Conservation (phyloP, 352 stramenopile species). For the Phytophthora pistaciae region DNA sequence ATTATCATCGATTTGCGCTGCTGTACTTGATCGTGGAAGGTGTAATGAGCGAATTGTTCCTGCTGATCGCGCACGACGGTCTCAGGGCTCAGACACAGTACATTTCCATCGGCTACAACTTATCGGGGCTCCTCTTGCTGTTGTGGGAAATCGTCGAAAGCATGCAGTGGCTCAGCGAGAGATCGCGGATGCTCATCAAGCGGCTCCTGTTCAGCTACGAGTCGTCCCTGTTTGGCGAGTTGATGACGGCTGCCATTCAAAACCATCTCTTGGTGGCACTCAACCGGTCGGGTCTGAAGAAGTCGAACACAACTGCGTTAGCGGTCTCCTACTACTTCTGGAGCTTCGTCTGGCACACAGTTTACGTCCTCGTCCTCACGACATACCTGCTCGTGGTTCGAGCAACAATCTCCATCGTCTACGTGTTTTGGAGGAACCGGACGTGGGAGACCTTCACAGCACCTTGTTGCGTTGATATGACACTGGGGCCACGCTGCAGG, state of each 20-base stretch:
- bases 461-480: neutral
- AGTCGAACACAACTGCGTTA: neutral
- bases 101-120: neutral
- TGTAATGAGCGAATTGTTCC: conserved; percentile 19
- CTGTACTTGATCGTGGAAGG: conserved; percentile 24
- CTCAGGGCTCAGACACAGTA: neutral
- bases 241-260: conserved; percentile 4
- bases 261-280: conserved; percentile 5
- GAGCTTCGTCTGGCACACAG: neutral
- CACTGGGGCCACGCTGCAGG: neutral
- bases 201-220: conserved; percentile 18
- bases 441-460: neutral
- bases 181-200: neutral
- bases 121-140: neutral
- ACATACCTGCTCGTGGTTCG: neutral
- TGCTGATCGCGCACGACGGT: neutral
- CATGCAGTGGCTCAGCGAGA: neutral
- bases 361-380: neutral
- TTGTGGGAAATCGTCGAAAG: neutral
- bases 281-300: conserved; percentile 13
- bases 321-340: conserved; percentile 13
- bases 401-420: neutral
- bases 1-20: conserved; percentile 14
- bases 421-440: neutral
- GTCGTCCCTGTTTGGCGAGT: conserved; percentile 9